Conservation (phyloP, 768 basidiomycete species). For the Amanita jacksonii region DNA sequence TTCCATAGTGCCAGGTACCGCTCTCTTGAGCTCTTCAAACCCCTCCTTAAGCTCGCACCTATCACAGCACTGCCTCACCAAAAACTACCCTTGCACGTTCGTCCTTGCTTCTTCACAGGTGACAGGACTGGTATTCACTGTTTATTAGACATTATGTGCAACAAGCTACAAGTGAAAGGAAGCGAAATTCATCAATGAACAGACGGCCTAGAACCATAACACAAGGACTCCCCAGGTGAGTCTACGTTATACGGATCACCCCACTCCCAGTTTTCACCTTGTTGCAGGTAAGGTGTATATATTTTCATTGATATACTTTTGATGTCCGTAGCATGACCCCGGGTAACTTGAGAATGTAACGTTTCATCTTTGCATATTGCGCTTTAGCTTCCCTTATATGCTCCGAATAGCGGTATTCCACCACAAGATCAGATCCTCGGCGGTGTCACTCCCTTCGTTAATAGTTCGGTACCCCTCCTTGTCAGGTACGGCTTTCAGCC, state of each 20-base stretch:
- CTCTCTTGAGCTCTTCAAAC: constrained; percentile 5
- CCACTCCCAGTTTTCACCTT: not conserved
- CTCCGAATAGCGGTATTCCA: constrained; percentile 20
- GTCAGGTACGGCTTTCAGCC: constrained; percentile 43
- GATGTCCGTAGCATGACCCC: constrained; percentile 10
- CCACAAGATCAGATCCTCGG: constrained; percentile 19
- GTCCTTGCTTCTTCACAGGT: constrained; percentile 23
- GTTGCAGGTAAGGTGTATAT: not conserved
- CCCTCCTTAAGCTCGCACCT: constrained; percentile 12
- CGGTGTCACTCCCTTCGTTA: constrained; percentile 13
- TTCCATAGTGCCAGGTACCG: constrained; percentile 54
- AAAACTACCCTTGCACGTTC: constrained; percentile 89
- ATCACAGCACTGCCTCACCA: constrained; percentile 69
- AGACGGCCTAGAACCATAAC: constrained; percentile 61
- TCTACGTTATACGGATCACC: constrained; percentile 17
- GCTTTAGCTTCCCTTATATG: constrained; percentile 14
- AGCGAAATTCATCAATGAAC: constrained; percentile 45
- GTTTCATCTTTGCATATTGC: constrained; percentile 11
- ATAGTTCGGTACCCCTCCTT: constrained; percentile 24
- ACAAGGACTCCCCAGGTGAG: constrained; percentile 29
- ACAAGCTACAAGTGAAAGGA: constrained; percentile 80
- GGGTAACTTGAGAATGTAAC: constrained; percentile 21
- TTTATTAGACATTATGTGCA: constrained; percentile 62
- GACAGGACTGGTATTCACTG: constrained; percentile 4
- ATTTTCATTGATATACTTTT: not conserved